Evolutionary conservation across 2,329 filamentous ascomycete species (phyloP).

Genomic region (Colletotrichum tamarilloi): DNA sequence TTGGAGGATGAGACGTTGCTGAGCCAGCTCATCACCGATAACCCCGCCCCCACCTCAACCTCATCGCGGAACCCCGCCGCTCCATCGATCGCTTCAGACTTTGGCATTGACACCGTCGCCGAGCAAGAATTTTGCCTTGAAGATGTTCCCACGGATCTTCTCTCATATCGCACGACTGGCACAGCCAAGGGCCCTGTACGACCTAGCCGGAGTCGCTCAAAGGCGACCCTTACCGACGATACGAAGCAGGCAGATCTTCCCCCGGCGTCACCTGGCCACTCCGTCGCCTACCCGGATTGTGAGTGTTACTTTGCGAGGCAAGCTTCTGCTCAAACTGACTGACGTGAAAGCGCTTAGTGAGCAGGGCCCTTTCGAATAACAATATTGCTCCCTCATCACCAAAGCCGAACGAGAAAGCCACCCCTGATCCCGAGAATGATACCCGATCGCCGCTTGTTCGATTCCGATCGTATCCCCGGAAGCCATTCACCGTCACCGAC

Average conservation of each 20-base stretch:
- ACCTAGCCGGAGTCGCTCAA: not conserved
- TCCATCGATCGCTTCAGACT: not conserved
- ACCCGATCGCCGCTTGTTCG: conserved; percentile 73
- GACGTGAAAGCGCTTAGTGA: conserved; percentile 74
- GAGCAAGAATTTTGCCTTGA: conserved; percentile 18
- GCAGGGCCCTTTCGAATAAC: conserved; percentile 50
- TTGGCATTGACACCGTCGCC: conserved; percentile 24
- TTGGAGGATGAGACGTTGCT: conserved; percentile 58
- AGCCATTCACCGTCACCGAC: conserved; percentile 88
- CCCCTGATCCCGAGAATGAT: conserved; percentile 43
- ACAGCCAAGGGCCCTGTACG: conserved; percentile 11
- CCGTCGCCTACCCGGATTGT: conserved; percentile 64
- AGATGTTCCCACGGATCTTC: conserved; percentile 40
- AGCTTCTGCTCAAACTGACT: conserved; percentile 61
- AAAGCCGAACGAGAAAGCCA: conserved; percentile 38
- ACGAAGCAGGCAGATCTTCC: conserved; percentile 32
- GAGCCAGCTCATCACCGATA: conserved; percentile 44
- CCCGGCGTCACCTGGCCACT: conserved; percentile 34
- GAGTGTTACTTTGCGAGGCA: conserved; percentile 42
- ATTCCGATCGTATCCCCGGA: conserved; percentile 81
- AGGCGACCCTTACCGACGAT: conserved; percentile 25
- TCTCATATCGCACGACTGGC: conserved; percentile 33
- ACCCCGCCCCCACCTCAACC: not conserved
- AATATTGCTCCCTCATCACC: conserved; percentile 24
- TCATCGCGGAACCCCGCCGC: not conserved